A percentile compares a stretch with the other conserved stretches of the same genome.
phyloP scores from a whole-genome alignment of 2,329 filamentous ascomycete genomes.

The Anthostomella pinea region DNA sequence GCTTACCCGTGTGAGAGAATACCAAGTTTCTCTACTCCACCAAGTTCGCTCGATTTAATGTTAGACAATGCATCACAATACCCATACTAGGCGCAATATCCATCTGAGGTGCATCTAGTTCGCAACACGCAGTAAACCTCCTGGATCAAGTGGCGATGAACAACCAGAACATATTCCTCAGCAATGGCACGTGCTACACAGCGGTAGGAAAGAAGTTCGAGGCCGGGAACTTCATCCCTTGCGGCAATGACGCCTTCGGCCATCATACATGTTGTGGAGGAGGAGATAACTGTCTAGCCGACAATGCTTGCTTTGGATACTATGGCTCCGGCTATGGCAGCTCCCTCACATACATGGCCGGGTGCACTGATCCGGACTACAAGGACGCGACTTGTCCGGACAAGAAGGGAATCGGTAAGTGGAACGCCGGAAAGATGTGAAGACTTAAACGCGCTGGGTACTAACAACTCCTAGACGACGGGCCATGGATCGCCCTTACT shows the following conservation, averaged over 20 bases:
- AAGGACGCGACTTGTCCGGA: constrained; percentile 11
- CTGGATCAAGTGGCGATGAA: not conserved
- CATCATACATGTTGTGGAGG: constrained; percentile 14
- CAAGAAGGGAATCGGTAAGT: constrained; percentile 13
- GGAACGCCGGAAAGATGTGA: too few relatives aligned
- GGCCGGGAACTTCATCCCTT: constrained; percentile 16
- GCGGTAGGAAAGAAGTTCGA: constrained; percentile 10
- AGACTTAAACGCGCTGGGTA: too few relatives aligned
- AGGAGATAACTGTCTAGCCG: constrained; percentile 15
- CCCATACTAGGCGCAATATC: too few relatives aligned
- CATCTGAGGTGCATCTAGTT: too few relatives aligned
- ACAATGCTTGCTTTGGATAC: constrained; percentile 13
- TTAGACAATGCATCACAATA: too few relatives aligned
- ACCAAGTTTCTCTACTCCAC: too few relatives aligned
- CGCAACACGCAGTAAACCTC: too few relatives aligned
- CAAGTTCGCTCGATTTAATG: too few relatives aligned
- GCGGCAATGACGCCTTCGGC: constrained; percentile 18
- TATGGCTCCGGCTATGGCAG: constrained; percentile 12
- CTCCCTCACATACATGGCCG: constrained; percentile 16
- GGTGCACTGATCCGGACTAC: constrained; percentile 15
- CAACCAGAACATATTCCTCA: constrained; percentile 10
- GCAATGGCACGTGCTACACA: constrained; percentile 18
- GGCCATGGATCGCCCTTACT: constrained; percentile 15
- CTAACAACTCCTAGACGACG: too few relatives aligned
- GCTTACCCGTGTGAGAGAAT: too few relatives aligned